Base-by-base conservation (phyloP, 495 filamentous ascomycete genomes). In the Collariella sp. region DNA sequence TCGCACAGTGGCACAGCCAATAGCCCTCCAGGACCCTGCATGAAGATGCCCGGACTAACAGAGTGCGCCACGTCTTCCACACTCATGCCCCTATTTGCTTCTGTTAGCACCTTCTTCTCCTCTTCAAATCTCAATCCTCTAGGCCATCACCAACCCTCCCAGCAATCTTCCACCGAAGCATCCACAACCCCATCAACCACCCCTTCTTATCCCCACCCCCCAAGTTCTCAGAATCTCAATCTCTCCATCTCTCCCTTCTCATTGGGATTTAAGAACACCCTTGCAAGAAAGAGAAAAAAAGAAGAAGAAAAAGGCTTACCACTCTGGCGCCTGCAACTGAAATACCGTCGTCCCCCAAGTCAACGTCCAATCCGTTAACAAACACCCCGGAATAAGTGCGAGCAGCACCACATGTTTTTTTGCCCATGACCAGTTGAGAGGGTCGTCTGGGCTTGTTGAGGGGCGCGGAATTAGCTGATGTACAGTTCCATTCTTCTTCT, bases 1-100 rank as follows among this genome's bases (percentile, higher is more conserved):
- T 77, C 71, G 45, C 73, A 69, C 0, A 79, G 55, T 5, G 75
- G 75, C 12, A 80, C 76, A 0, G 72, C 76, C 49, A 79, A 66
- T n/a, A 79, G 62, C 7, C 78, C 76, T 24, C 78, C 77, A 45
- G 77, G 71, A 0, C 75, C 78, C 58, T 79, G 76, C 50, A 79
- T 63, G 52, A 80, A 66, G 53, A 81, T 73, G 16, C 73, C 75
- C 29, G 72, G 75, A 60, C 69, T 73, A 61, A 76, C 71, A 15
- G 75, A 78, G 7, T 69, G 70, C 0, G 72, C 66, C 9, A 76
- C 72, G 29, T 71, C 65, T 7, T 66, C 50, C 29, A 75, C 46
- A 7, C 54, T 65, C 56, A 78, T 75, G n/a, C 65, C 46, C 55
- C 55, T 56, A 13, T n/a, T n/a, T n/a, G n/a, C n/a, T n/a, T n/a